These are phyloP conservation scores for Ustilago hordei DNA, from an alignment of 1,284 basidiomycete genomes.

Conservation along the genomic window DNA sequence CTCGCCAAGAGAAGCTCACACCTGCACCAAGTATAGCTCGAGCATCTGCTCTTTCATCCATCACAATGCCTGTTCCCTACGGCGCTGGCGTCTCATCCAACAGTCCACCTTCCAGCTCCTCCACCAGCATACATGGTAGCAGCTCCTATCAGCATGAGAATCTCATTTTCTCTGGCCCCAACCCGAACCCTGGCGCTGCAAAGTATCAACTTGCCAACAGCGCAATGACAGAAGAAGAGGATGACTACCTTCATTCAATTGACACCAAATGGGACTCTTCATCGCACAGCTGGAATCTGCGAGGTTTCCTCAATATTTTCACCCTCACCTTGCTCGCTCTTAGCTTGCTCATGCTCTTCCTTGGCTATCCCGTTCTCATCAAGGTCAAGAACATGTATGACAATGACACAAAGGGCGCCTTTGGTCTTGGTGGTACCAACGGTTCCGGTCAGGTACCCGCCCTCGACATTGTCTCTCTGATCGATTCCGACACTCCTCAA, in stretches of 20 bases:
- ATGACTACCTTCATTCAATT: conserved; percentile 62
- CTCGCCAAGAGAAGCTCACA: not conserved
- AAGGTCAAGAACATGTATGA: conserved; percentile 53
- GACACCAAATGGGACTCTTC: conserved; percentile 54
- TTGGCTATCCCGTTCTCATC: conserved; percentile 66
- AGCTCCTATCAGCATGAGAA: conserved; percentile 24
- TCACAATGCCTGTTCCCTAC: conserved; percentile 31
- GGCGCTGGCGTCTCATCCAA: conserved; percentile 25
- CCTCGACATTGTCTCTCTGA: conserved; percentile 40
- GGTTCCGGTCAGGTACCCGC: conserved; percentile 63
- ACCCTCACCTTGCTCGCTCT: conserved; percentile 57
- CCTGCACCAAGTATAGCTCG: not conserved
- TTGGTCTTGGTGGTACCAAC: conserved; percentile 78
- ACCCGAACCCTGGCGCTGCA: conserved; percentile 7
- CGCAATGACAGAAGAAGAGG: conserved; percentile 47
- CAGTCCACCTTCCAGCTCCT: conserved; percentile 37
- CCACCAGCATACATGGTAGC: conserved; percentile 33
- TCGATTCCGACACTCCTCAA: conserved; percentile 59
- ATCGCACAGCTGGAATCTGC: conserved; percentile 49
- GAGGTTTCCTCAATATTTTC: conserved; percentile 61
- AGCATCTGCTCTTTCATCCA: not conserved
- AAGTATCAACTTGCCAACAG: conserved; percentile 33
- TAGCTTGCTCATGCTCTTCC: conserved; percentile 63
- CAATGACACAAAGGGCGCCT: conserved; percentile 51
- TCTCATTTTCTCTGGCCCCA: conserved; percentile 15